phyloP scores from a whole-genome alignment of 345 rosid species.

The Abelmoschus esculentus region DNA sequence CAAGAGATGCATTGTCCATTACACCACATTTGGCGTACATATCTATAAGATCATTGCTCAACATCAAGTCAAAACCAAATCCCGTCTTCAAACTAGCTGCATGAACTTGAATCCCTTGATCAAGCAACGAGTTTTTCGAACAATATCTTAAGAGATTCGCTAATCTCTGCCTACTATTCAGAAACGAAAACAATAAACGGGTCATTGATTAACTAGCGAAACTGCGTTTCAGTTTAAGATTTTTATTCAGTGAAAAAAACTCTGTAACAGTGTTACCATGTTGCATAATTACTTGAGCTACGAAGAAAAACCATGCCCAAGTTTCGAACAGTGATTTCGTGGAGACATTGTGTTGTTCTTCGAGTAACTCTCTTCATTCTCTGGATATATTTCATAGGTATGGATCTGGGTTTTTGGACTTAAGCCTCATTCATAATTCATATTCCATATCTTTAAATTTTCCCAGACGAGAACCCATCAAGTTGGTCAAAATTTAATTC shows the following conservation, averaged over 20 bases:
- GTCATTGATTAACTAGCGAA: conserved; percentile 16
- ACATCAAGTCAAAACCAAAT: conserved; percentile 32
- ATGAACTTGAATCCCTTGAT: conserved; percentile 58
- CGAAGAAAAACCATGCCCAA: conserved; percentile 34
- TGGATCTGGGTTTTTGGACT: too few species aligned
- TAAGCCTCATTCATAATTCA: too few species aligned
- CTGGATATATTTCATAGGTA: too few species aligned
- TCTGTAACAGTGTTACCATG: conserved; percentile 2
- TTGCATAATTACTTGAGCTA: conserved; percentile 28
- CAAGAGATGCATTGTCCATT: conserved; percentile 32
- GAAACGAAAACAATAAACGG: conserved; percentile 5
- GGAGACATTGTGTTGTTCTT: conserved; percentile 38
- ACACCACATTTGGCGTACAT: conserved; percentile 57
- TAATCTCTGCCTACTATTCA: conserved; percentile 39
- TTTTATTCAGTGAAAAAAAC: conserved; percentile 22
- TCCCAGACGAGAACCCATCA: too few species aligned
- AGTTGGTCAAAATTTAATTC: too few species aligned
- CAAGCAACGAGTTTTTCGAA: conserved; percentile 36
- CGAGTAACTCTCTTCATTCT: too few species aligned
- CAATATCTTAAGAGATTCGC: conserved; percentile 42
- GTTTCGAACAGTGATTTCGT: conserved; percentile 44
- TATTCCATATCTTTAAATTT: too few species aligned
- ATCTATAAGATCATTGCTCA: conserved; percentile 45
- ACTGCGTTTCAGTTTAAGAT: not conserved
- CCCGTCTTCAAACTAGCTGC: conserved; percentile 38